Evolutionary conservation across 139 green algal genomes (phyloP), one percentile per base, ranked within the genome.

Genomic region (Yamagishiella unicocca): DNA sequence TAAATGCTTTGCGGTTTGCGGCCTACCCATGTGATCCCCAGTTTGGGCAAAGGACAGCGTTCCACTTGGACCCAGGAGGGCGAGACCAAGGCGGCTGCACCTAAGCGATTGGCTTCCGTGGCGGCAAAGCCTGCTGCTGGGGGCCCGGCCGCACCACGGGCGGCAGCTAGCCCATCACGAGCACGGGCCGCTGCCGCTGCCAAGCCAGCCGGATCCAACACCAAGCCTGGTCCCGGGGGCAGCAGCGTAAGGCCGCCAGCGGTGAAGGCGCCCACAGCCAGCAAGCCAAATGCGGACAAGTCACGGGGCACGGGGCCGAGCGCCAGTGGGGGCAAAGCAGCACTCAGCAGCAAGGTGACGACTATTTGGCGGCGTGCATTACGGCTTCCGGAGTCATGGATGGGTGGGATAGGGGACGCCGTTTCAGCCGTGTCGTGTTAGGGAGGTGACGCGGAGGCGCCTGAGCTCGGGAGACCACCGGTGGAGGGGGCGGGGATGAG

Each of bases 121-220:
- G 35, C 70, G 33, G 27, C 38, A 24, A 78, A 78, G 70, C 25
- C 70, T 21, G 14, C 66, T 74, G 31, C 2, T 25, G 22, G 17
- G 25, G 37, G 31, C 42, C 14, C 70, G 21, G 70, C 70, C 5
- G 76, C 37, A 9, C 37, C 76, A 2, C 35, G 76, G 21, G 55
- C 76, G 14, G 76, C 76, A 8, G 76, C 76, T 35, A 83, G 76
- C 27, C 76, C 76, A 9, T 71, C 76, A 19, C 50, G 76, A 5
- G 29, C 58, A 7, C 76, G 76, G 0, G 33, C 76, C 25, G 76
- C 35, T 4, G 50, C 76, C 25, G 19, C 74, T n/a, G 35, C 74
- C 31, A 58, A 27, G 27, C 33, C 54, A 35, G 54, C 70, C 42
- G 38, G 14, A 58, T 58, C 50, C 50, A 46, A 33, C 67, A n/a